Base-by-base conservation (phyloP, 2,329 filamentous ascomycete species). In the Podosphaera leucotricha region DNA sequence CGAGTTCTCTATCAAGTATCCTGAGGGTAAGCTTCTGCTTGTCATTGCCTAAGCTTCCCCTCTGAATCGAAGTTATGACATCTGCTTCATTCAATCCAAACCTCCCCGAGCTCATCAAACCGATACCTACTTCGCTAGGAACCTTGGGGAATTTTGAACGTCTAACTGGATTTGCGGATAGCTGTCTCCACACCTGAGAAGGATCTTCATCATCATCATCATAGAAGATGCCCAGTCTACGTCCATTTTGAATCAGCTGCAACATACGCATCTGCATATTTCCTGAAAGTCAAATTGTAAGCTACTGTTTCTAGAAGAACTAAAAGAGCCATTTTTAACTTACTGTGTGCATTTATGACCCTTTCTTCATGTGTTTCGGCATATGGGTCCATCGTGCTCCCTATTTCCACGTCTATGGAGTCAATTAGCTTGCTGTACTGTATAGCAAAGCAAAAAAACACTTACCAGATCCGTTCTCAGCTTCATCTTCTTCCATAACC, bases 1-100 rank as follows among this genome's bases (percentile, higher is more conserved):
- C 87, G 28, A 94, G 61, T 59, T 94, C 85, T 38, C 87, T 72
- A 58, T 82, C 80, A 52, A 95, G 68, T 49, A 94, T 67, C 39
- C 80, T 72, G 46, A 73, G 70, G 10, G 77, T 70, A 16, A 92
- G 59, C 38, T 62, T 68, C 52, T 71, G 75, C 49, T 73, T 70
- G n/a, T n/a, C n/a, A 37, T 47, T 52, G 15, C 40, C 45, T 7
- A 52, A 43, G 11, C 41, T 46, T 16, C 57, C 76, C 72, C 47
- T 61, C 60, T 37, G 62, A 53, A 40, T 59, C 56, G 63, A 71
- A 48, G 55, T 66, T 47, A 61, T 67, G 50, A 64, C 64, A 52
- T 65, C 64, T 46, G 66, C 61, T 38, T 78, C 69, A 46, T 75
- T 79, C 16, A 67, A 66, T 28, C 87, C 87, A 61, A 94, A 95